A percentile compares a stretch with the other conserved stretches of the same genome.
These are phyloP conservation scores for Gracilariopsis chorda DNA, from an alignment of 23 red algal species.

Conservation along the genomic window DNA sequence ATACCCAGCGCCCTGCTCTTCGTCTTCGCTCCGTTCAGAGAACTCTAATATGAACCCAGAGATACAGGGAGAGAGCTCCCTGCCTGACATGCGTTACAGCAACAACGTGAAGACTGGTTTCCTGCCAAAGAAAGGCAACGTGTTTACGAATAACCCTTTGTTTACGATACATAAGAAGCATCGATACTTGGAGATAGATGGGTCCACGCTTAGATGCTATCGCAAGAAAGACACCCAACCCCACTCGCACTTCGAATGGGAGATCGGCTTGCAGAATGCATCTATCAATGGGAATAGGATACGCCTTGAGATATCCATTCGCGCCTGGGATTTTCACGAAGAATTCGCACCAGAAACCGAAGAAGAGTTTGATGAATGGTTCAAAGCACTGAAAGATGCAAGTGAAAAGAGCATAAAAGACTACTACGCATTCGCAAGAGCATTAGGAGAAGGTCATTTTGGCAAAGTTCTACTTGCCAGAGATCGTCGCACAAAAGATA, in stretches of 20 bases:
- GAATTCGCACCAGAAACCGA: slow-evolving; percentile 44
- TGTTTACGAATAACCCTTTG: slow-evolving; percentile 43
- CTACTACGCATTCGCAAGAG: slow-evolving; percentile 71
- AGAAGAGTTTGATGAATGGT: slow-evolving; percentile 64
- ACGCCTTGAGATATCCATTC: slow-evolving; percentile 34
- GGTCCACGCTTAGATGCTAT: slow-evolving; percentile 55
- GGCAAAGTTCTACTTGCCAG: slow-evolving; percentile 75
- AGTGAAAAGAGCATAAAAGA: slow-evolving; percentile 78
- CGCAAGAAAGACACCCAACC: slow-evolving; percentile 24
- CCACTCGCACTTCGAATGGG: slow-evolving; percentile 44
- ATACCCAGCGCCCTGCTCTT: no score
- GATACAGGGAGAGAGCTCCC: neutral
- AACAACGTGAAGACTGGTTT: slow-evolving; percentile 37
- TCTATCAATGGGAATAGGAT: slow-evolving; percentile 22
- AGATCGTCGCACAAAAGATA: slow-evolving; percentile 73
- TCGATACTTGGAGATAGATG: slow-evolving; percentile 44
- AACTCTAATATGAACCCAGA: slow-evolving; percentile 1
- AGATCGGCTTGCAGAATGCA: slow-evolving; percentile 57
- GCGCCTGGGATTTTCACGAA: slow-evolving; percentile 42
- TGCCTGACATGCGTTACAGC: slow-evolving; percentile 55
- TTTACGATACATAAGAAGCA: slow-evolving; percentile 61
- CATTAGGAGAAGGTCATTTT: slow-evolving; percentile 84
- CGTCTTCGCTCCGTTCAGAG: slow-evolving; percentile 2
- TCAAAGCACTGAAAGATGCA: slow-evolving; percentile 33
- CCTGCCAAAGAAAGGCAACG: slow-evolving; percentile 64